phyloP scores from a whole-genome alignment of 768 basidiomycete species.

The Tylopilus rubrobrunneus region DNA sequence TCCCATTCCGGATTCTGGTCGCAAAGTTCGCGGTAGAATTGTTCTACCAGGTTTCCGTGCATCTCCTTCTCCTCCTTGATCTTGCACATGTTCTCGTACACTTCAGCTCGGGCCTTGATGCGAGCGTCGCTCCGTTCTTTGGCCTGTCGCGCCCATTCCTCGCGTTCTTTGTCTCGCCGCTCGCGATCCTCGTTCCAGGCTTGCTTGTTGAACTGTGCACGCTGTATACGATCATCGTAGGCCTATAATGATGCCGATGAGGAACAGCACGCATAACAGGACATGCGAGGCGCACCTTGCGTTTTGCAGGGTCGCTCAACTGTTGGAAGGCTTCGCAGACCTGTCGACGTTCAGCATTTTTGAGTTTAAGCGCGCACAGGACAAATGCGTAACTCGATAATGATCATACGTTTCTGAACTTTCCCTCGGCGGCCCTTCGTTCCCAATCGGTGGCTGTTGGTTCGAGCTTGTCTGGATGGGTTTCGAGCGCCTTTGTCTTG shows the following conservation, averaged over 20 bases:
- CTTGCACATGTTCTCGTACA: conserved; percentile 35
- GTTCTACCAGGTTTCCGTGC: conserved; percentile 43
- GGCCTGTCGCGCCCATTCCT: conserved; percentile 50
- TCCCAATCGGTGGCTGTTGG: conserved; percentile 48
- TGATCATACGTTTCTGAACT: conserved; percentile 55
- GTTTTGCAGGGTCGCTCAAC: conserved; percentile 50
- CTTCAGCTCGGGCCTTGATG: conserved; percentile 39
- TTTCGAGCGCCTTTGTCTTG: conserved; percentile 62
- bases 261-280: not conserved
- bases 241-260: conserved; percentile 29
- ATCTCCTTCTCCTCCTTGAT: conserved; percentile 40
- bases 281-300: conserved; percentile 41
- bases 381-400: conserved; percentile 22
- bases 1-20: conserved; percentile 61
- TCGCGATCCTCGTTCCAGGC: conserved; percentile 36
- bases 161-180: conserved; percentile 45
- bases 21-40: conserved; percentile 53
- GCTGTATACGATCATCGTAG: conserved; percentile 43
- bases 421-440: conserved; percentile 50
- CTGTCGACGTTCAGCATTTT: conserved; percentile 34
- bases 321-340: conserved; percentile 62
- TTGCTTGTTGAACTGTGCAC: conserved; percentile 22
- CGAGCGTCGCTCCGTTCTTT: conserved; percentile 48
- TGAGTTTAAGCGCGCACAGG: conserved; percentile 3
- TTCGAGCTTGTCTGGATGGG: conserved; percentile 70